Evolutionary conservation across 2,329 filamentous ascomycete species (phyloP).

Genomic region (Aspergillus uvarum): DNA sequence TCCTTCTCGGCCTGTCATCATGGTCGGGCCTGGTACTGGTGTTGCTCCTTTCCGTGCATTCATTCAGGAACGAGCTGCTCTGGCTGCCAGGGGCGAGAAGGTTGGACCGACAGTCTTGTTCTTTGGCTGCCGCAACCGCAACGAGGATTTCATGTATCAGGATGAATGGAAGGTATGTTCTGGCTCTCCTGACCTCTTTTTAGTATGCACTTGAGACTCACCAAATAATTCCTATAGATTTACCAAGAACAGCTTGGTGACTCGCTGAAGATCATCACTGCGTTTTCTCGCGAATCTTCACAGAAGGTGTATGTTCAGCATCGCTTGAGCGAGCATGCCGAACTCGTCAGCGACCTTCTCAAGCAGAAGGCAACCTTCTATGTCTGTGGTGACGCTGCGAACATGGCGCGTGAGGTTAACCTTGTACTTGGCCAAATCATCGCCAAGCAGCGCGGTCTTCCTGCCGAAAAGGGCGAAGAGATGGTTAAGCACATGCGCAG

Average conservation of each 20-base stretch:
- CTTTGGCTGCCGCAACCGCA: conserved; percentile 84
- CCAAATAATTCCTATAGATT: conserved; percentile 55
- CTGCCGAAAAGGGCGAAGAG: conserved; percentile 87
- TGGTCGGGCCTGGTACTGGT: conserved; percentile 94
- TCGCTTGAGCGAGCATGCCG: conserved; percentile 75
- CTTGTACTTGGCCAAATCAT: conserved; percentile 83
- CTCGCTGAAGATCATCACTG: conserved; percentile 84
- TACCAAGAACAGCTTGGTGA: conserved; percentile 82
- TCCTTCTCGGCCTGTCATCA: conserved; percentile 88
- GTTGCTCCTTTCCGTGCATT: conserved; percentile 96
- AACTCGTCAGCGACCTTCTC: conserved; percentile 83
- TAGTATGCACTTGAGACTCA: conserved; percentile 18
- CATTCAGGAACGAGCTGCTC: conserved; percentile 85
- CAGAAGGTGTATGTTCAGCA: conserved; percentile 98
- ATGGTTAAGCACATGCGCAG: conserved; percentile 96
- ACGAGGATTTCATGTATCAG: conserved; percentile 91
- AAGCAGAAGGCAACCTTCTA: conserved; percentile 89
- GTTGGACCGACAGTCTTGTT: conserved; percentile 89
- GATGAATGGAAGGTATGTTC: conserved; percentile 84
- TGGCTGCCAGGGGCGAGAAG: conserved; percentile 73
- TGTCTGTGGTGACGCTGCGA: conserved; percentile 94
- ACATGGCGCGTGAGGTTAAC: conserved; percentile 95
- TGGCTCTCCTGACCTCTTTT: conserved; percentile 5
- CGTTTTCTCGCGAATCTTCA: conserved; percentile 84
- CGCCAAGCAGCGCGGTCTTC: conserved; percentile 74